phyloP scores from a whole-genome alignment of 1,284 basidiomycete genomes.

The Phylloboletellus chloephorus region DNA sequence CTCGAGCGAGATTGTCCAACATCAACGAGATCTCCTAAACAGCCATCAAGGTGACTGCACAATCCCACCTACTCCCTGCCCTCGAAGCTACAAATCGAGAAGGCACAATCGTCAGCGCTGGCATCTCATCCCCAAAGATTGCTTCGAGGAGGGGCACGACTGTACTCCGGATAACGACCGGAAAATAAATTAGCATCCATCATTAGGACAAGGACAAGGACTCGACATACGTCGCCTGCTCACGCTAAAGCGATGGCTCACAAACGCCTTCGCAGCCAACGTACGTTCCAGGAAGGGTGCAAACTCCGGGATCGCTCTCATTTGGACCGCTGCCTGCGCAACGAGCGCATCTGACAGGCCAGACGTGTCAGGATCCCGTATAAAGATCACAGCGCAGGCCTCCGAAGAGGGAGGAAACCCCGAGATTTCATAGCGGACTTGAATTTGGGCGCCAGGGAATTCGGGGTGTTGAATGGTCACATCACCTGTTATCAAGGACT shows the following conservation, averaged over 20 bases:
- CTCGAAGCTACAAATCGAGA: conserved; percentile 44
- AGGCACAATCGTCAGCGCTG: conserved; percentile 53
- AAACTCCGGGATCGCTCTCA: conserved; percentile 21
- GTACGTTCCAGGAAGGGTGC: conserved; percentile 21
- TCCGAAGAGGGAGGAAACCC: conserved; percentile 36
- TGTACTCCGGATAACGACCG: not conserved
- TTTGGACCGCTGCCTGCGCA: conserved; percentile 18
- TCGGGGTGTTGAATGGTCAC: conserved; percentile 8
- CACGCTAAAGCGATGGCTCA: conserved; percentile 10
- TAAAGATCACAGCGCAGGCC: conserved; percentile 41
- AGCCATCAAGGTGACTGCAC: conserved; percentile 43
- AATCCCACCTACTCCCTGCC: conserved; percentile 48
- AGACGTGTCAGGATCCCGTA: conserved; percentile 29
- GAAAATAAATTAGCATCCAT: not conserved
- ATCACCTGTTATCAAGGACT: conserved; percentile 18
- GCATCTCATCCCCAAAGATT: conserved; percentile 21
- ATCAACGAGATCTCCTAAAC: conserved; percentile 12
- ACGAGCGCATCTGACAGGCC: conserved; percentile 8
- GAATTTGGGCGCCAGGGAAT: conserved; percentile 16
- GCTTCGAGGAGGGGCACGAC: conserved; percentile 17
- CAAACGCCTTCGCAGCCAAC: conserved; percentile 25
- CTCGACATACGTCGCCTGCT: conserved; percentile 16
- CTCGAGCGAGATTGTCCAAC: not conserved
- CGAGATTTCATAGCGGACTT: conserved; percentile 45
- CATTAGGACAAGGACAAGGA: not conserved